phyloP scores from a whole-genome alignment of 345 rosid genomes.

The Noccaea caerulescens region DNA sequence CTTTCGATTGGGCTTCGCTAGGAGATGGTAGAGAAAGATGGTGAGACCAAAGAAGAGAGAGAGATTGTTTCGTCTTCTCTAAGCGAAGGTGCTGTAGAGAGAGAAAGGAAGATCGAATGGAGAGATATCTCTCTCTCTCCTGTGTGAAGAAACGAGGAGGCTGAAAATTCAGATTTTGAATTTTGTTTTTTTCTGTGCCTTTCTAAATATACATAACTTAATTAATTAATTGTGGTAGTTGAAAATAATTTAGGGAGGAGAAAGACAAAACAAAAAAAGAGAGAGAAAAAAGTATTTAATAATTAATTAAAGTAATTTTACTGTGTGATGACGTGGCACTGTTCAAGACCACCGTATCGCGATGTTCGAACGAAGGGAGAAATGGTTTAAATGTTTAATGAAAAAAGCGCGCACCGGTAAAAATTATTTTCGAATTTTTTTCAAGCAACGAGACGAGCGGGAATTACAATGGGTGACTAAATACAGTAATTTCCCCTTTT shows the following conservation, averaged over 20 bases:
- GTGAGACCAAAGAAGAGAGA: slow-evolving; percentile 38
- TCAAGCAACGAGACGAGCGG: slow-evolving; percentile 45
- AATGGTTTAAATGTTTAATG: background rate
- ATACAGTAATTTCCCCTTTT: background rate
- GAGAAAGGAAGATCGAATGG: slow-evolving; percentile 29
- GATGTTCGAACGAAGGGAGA: background rate
- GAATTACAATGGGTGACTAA: slow-evolving; percentile 33
- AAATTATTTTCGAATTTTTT: background rate
- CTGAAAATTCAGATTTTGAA: slow-evolving; percentile 42
- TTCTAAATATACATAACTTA: background rate
- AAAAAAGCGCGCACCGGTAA: slow-evolving; percentile 17
- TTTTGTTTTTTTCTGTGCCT: slow-evolving; percentile 30
- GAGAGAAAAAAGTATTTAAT: background rate
- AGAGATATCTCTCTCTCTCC: slow-evolving; percentile 24
- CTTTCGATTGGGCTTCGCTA: slow-evolving; percentile 16
- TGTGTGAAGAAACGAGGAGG: slow-evolving; percentile 45
- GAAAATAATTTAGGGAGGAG: slow-evolving; percentile 33
- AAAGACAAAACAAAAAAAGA: slow-evolving; percentile 26
- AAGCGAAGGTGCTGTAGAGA: slow-evolving; percentile 63
- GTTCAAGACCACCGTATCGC: background rate
- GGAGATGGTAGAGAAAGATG: slow-evolving; percentile 30
- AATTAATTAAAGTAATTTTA: slow-evolving; percentile 2
- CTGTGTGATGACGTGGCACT: slow-evolving; percentile 31
- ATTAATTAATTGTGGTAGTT: slow-evolving; percentile 41
- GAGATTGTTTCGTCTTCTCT: slow-evolving; percentile 69